Conservation (phyloP, 2,329 filamentous ascomycete species). For the Penicillium sp. region DNA sequence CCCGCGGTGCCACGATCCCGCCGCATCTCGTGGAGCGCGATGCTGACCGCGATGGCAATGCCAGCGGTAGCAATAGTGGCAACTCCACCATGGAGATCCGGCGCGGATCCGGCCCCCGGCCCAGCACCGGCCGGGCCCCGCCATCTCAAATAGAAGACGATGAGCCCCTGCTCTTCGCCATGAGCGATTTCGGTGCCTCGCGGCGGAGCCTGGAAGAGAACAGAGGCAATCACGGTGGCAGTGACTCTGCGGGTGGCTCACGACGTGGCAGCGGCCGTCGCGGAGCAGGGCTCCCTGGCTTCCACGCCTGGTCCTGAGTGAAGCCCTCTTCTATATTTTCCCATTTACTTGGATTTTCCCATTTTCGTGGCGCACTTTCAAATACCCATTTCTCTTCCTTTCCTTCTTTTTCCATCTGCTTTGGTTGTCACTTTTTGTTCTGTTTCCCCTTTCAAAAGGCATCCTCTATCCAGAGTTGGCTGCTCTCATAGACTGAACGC, state of each 20-base stretch:
- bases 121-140: conserved; percentile 31
- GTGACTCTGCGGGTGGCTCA: conserved; percentile 28
- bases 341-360: neutral
- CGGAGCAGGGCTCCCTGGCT: conserved; percentile 31
- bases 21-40: conserved; percentile 35
- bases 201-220: conserved; percentile 43
- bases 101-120: conserved; percentile 34
- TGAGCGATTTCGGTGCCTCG: conserved; percentile 45
- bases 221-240: conserved; percentile 29
- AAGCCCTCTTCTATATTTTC: no score
- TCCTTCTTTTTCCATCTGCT: neutral
- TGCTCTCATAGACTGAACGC: conserved; percentile 20
- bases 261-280: conserved; percentile 37
- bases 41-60: conserved; percentile 36
- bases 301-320: conserved; percentile 32
- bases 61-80: conserved; percentile 40
- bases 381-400: conserved; percentile 1
- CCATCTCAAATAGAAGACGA: conserved; percentile 39
- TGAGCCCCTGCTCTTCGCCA: conserved; percentile 44
- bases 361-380: neutral
- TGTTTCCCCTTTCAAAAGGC: conserved; percentile 9
- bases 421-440: neutral
- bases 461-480: conserved; percentile 5
- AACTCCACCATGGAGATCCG: conserved; percentile 34
- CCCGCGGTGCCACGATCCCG: conserved; percentile 32